Conservation (phyloP, 148 eudicot species). For the Spergularia bocconei region DNA sequence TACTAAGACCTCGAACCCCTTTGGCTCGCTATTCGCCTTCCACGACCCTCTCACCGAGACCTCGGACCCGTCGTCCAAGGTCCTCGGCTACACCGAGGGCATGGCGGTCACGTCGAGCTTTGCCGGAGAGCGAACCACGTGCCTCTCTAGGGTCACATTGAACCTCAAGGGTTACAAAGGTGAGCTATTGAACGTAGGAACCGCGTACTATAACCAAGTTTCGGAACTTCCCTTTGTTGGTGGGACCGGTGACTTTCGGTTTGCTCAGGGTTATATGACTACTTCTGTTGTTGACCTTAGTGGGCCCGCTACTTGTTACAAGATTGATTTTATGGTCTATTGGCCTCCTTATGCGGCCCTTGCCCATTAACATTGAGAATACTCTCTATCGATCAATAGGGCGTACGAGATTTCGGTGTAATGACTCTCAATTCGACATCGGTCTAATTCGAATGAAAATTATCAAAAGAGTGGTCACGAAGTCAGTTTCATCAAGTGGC, state of each 20-base stretch:
- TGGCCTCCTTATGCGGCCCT: slow-evolving; percentile 22
- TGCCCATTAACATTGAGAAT: neutral
- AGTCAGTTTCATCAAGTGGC: no score
- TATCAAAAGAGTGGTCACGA: no score
- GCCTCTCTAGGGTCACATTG: neutral
- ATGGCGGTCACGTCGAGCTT: slow-evolving; percentile 13
- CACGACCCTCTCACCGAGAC: slow-evolving; percentile 12
- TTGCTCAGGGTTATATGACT: slow-evolving; percentile 4
- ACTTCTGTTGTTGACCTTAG: slow-evolving; percentile 8
- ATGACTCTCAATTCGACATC: no score
- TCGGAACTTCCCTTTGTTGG: slow-evolving; percentile 13
- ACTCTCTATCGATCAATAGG: no score
- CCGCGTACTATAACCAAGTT: neutral
- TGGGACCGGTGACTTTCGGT: slow-evolving; percentile 18
- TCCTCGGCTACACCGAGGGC: slow-evolving; percentile 15
- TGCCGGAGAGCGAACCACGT: slow-evolving; percentile 2
- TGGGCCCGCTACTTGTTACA: slow-evolving; percentile 8
- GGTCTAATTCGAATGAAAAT: no score
- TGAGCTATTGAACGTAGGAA: slow-evolving; percentile 7
- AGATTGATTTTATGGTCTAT: slow-evolving; percentile 10
- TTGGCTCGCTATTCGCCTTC: slow-evolving; percentile 16
- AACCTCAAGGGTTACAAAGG: slow-evolving; percentile 15
- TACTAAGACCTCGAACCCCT: neutral
- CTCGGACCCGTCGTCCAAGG: slow-evolving; percentile 3
- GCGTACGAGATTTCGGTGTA: no score